phyloP scores from a whole-genome alignment of 345 rosid species.

The Cardamine resedifolia region DNA sequence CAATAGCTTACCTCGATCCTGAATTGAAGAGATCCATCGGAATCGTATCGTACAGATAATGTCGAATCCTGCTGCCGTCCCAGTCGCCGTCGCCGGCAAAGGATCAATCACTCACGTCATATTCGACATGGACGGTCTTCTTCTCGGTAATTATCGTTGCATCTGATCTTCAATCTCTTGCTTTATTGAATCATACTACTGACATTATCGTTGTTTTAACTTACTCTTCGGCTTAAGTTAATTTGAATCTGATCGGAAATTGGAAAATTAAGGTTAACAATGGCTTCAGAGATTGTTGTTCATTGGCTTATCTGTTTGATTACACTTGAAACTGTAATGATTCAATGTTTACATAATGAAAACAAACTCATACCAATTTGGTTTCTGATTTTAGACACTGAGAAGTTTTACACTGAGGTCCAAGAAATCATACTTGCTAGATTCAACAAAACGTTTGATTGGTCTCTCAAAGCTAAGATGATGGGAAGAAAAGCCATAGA shows the following conservation, averaged over 20 bases:
- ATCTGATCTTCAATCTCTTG: not conserved
- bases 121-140: constrained; percentile 98
- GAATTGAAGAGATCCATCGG: constrained; percentile 13
- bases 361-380: not conserved
- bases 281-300: not conserved
- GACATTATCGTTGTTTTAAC: not conserved
- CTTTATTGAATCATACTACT: not conserved
- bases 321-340: not conserved
- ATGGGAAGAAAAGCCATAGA: constrained; percentile 95
- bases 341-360: not conserved
- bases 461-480: constrained; percentile 97
- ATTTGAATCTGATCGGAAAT: not conserved
- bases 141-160: constrained; percentile 57
- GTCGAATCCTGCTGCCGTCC: constrained; percentile 7
- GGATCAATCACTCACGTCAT: constrained; percentile 71
- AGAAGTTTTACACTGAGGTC: constrained; percentile 94
- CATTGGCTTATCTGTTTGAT: not conserved
- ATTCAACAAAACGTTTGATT: constrained; percentile 81
- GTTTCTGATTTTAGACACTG: constrained; percentile 62
- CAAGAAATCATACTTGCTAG: constrained; percentile 85
- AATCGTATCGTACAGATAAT: constrained; percentile 1
- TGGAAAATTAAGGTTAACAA: not conserved
- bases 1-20: not conserved
- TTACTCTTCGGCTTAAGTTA: not conserved
- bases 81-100: constrained; percentile 22